A percentile compares a stretch with the other conserved stretches of the same genome.
Conservation (phyloP, 495 filamentous ascomycete genomes). For the Penicillium paradoxum region DNA sequence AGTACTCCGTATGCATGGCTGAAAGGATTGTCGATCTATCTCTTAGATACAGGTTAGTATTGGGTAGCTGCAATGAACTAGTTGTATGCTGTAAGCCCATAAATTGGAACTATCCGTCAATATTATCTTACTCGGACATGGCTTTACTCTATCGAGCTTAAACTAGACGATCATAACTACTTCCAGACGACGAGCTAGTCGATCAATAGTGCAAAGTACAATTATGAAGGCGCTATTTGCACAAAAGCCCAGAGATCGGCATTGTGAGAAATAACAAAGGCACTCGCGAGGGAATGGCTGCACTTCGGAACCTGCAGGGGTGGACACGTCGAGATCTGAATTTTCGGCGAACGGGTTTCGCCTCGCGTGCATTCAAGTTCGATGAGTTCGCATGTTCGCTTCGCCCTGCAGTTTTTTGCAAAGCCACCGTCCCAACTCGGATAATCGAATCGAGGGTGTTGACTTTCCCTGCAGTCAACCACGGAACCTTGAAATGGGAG, state of each 20-base stretch:
- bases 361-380: background rate
- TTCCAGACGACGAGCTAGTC: background rate
- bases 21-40: conserved; percentile 1
- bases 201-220: background rate
- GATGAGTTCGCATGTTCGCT: background rate
- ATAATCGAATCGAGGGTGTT: background rate
- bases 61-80: too few species aligned
- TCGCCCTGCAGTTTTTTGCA: background rate
- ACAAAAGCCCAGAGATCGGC: background rate
- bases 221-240: background rate
- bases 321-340: conserved; percentile 3
- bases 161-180: background rate
- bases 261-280: background rate
- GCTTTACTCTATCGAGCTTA: background rate
- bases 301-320: background rate
- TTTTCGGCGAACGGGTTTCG: background rate
- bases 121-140: too few species aligned
- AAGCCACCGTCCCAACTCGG: background rate
- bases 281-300: background rate
- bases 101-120: too few species aligned
- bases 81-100: too few species aligned
- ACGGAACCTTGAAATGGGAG: background rate
- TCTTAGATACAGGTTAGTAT: background rate
- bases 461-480: background rate
- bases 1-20: too few species aligned